Percentiles rank a stretch among this genome's conserved stretches.
These are phyloP conservation scores for Dicorynia guianensis DNA, from an alignment of 306 rosid genomes.

Conservation along the genomic window DNA sequence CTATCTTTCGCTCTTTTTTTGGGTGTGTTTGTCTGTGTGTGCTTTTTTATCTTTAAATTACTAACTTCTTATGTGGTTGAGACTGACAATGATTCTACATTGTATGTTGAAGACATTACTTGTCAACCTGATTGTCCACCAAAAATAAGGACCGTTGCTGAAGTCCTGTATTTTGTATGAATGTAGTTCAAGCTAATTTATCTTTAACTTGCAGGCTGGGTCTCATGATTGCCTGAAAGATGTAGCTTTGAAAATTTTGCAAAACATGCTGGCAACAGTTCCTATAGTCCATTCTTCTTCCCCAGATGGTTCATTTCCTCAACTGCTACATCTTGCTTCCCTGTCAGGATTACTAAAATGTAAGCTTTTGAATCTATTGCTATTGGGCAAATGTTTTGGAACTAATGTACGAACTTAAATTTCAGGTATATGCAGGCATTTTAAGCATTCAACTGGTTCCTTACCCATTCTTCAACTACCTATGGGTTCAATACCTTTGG, in stretches of 20 bases:
- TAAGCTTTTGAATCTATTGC: conserved; percentile 41
- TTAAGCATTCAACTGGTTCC: conserved; percentile 57
- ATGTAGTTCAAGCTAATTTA: conserved; percentile 26
- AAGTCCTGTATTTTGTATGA: conserved; percentile 24
- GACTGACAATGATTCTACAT: conserved; percentile 14
- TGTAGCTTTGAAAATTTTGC: conserved; percentile 62
- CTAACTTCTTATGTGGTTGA: no score
- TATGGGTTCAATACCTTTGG: conserved; percentile 62
- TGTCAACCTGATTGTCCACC: neutral
- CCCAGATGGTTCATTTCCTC: conserved; percentile 55
- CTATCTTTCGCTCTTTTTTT: no score
- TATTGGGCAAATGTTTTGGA: conserved; percentile 28
- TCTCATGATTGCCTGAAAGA: conserved; percentile 67
- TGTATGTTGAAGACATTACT: conserved; percentile 9
- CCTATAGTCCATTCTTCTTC: conserved; percentile 55
- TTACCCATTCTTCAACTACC: conserved; percentile 74
- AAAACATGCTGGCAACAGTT: conserved; percentile 65
- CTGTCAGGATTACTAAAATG: conserved; percentile 64
- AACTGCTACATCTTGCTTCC: conserved; percentile 67
- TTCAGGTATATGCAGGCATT: conserved; percentile 76
- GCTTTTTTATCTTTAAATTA: no score
- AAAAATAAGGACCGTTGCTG: conserved; percentile 5
- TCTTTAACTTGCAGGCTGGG: conserved; percentile 57
- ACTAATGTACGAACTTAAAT: conserved; percentile 46
- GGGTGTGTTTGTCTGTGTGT: no score